phyloP scores from a whole-genome alignment of 805 yeast species.

The Danielia reshetovae region DNA sequence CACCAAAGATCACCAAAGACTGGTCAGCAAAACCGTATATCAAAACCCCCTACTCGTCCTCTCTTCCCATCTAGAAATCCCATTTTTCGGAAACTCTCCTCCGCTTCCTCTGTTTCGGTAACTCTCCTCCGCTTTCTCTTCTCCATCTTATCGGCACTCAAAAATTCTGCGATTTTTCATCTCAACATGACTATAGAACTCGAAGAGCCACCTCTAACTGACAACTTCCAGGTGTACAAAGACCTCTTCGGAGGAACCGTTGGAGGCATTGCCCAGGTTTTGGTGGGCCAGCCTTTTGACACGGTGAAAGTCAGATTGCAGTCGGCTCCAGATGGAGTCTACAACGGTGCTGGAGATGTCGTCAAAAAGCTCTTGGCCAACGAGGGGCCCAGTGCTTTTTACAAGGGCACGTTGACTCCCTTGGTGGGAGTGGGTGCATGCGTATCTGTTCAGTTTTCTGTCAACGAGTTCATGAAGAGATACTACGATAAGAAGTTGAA shows the following conservation, averaged over 20 bases:
- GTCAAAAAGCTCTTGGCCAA: slow-evolving; percentile 58
- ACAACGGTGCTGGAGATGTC: slow-evolving; percentile 72
- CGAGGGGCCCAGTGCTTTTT: slow-evolving; percentile 40
- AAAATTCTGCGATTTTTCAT: slow-evolving; percentile 1
- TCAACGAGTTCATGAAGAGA: slow-evolving; percentile 91
- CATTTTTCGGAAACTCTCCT: no score
- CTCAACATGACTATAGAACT: slow-evolving; percentile 38
- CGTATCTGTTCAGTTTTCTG: slow-evolving; percentile 94
- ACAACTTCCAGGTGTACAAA: slow-evolving; percentile 51
- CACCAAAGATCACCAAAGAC: no score
- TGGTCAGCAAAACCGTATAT: no score
- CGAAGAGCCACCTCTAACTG: slow-evolving; percentile 38
- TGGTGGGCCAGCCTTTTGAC: slow-evolving; percentile 95
- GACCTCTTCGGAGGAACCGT: slow-evolving; percentile 88
- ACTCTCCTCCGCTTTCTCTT: no score
- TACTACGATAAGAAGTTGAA: slow-evolving; percentile 48
- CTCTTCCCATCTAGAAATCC: no score
- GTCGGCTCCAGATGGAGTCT: slow-evolving; percentile 75
- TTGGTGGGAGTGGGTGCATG: slow-evolving; percentile 80
- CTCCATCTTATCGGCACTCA: no score
- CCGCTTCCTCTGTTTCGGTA: no score
- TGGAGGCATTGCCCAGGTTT: slow-evolving; percentile 94
- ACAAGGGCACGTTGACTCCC: slow-evolving; percentile 45
- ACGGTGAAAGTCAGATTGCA: slow-evolving; percentile 92
- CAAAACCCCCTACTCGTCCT: no score